A percentile compares a stretch with the other conserved stretches of the same genome.
phyloP scores from a whole-genome alignment of 768 basidiomycete genomes.

The Clathrus columnatus region DNA sequence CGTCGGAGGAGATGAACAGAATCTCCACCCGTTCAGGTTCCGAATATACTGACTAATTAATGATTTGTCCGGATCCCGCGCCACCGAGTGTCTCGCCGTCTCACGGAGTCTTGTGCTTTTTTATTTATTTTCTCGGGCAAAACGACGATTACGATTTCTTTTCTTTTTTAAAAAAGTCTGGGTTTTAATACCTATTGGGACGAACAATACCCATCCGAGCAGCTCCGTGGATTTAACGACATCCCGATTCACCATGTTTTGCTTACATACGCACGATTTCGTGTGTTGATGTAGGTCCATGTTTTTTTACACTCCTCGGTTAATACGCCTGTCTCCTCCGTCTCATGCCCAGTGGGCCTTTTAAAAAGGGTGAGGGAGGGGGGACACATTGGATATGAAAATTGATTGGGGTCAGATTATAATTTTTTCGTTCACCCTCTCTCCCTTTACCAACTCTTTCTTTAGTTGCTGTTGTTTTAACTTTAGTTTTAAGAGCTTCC shows the following conservation, averaged over 20 bases:
- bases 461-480: too few relatives aligned
- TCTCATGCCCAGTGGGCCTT: not conserved
- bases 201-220: not conserved
- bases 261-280: not conserved
- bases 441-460: not conserved
- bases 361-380: not conserved
- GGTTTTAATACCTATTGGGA: not conserved
- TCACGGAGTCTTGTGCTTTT: not conserved
- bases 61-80: too few relatives aligned
- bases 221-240: not conserved
- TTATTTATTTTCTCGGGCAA: not conserved
- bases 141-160: not conserved
- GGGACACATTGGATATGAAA: not conserved
- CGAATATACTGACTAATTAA: too few relatives aligned
- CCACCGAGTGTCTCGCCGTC: not conserved
- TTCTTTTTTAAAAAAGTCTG: too few relatives aligned
- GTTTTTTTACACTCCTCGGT: not conserved
- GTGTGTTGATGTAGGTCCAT: not conserved
- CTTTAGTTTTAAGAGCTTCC: too few relatives aligned
- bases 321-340: not conserved
- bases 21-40: too few relatives aligned
- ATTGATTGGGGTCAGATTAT: too few relatives aligned
- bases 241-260: not conserved
- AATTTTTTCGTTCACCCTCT: too few relatives aligned
- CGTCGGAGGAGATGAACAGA: not conserved